These are phyloP conservation scores for Blastobotrys raffinosifermentans DNA, from an alignment of 1,139 yeast species.

Conservation along the genomic window DNA sequence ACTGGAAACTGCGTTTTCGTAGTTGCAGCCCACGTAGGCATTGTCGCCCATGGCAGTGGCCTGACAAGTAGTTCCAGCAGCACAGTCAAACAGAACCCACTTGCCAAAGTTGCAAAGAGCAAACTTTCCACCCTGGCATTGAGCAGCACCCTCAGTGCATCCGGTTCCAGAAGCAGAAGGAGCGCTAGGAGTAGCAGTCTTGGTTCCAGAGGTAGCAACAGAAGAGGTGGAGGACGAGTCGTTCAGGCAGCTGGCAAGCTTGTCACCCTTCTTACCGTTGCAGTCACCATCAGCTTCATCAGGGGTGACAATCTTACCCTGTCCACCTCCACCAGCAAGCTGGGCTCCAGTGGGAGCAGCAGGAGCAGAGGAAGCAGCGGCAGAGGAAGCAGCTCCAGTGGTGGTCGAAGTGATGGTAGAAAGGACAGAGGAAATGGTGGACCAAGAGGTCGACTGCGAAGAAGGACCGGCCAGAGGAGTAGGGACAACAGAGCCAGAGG, in stretches of 20 bases:
- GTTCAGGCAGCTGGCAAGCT: constrained; percentile 12
- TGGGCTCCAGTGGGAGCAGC: constrained; percentile 6
- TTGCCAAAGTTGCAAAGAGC: constrained; percentile 50
- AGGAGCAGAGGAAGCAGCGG: constrained; percentile 12
- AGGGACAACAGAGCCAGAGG: constrained; percentile 7
- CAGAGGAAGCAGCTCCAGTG: constrained; percentile 6
- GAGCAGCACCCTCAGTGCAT: constrained; percentile 46
- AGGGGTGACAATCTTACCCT: constrained; percentile 9
- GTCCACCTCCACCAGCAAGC: not conserved
- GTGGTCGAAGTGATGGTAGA: constrained; percentile 12
- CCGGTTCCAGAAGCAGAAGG: constrained; percentile 9
- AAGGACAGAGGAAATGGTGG: constrained; percentile 18
- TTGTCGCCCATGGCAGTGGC: constrained; percentile 38
- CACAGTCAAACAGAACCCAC: constrained; percentile 53
- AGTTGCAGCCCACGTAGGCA: constrained; percentile 25
- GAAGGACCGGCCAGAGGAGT: constrained; percentile 7
- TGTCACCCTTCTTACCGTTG: constrained; percentile 12
- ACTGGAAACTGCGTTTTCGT: not conserved
- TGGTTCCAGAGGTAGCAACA: constrained; percentile 11
- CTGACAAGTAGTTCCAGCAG: constrained; percentile 53
- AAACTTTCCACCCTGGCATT: constrained; percentile 46
- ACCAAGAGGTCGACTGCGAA: constrained; percentile 12
- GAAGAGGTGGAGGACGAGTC: constrained; percentile 9
- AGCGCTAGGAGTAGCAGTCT: constrained; percentile 15
- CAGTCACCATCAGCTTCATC: constrained; percentile 10